Conservation (phyloP, 768 basidiomycete genomes). For the Leccinum incarnatum region DNA sequence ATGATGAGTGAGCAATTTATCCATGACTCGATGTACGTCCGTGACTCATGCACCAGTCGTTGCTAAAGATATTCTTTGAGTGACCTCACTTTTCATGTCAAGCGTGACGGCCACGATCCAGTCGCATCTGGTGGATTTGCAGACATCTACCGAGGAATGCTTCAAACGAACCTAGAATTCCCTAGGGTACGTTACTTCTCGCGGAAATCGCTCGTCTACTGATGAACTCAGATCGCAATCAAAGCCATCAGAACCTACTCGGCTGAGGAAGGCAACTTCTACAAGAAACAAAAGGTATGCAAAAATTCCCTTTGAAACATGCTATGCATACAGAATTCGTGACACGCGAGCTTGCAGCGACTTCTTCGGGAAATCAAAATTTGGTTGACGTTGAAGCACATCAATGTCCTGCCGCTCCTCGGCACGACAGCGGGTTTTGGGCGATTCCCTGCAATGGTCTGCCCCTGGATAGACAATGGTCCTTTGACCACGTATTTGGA, state of each 20-base stretch:
- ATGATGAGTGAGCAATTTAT: conserved; percentile 13
- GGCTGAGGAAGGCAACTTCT: conserved; percentile 6
- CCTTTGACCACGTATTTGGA: conserved; percentile 21
- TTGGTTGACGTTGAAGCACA: conserved; percentile 25
- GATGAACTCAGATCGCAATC: conserved; percentile 11
- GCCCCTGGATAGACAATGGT: conserved; percentile 28
- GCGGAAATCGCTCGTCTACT: neutral
- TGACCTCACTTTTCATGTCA: conserved; percentile 9
- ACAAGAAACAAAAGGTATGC: conserved; percentile 11
- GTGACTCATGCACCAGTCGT: neutral
- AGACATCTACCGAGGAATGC: conserved; percentile 16
- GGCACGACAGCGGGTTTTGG: conserved; percentile 25
- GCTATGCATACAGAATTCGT: neutral
- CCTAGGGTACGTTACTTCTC: neutral
- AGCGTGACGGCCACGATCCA: conserved; percentile 11
- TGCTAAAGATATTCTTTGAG: conserved; percentile 1
- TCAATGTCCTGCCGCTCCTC: conserved; percentile 20
- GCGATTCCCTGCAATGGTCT: conserved; percentile 29
- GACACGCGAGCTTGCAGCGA: conserved; percentile 11
- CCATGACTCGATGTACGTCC: neutral
- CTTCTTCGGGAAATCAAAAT: conserved; percentile 29
- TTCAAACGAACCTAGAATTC: conserved; percentile 5
- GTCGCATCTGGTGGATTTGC: conserved; percentile 16
- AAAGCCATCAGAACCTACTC: conserved; percentile 19
- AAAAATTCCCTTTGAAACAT: neutral